A percentile compares a stretch with the other conserved stretches of the same genome.
Evolutionary conservation across 106 monocot species (phyloP).

Genomic region (Apostasia ramifera): DNA sequence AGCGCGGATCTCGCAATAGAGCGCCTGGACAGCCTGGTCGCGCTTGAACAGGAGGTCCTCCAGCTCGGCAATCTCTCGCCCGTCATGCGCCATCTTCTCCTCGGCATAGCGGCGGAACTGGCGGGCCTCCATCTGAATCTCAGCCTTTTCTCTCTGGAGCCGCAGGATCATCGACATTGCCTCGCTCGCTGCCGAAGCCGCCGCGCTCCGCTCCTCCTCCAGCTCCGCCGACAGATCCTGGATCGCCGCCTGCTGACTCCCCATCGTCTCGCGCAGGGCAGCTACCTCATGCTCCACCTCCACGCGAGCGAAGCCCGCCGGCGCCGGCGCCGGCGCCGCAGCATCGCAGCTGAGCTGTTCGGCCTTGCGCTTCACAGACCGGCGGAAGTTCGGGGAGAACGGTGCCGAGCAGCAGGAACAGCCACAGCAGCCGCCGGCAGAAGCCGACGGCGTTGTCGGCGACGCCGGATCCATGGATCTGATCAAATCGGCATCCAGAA

Average conservation of each 20-base stretch:
- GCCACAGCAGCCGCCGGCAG: neutral
- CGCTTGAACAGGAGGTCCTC: slow-evolving; percentile 28
- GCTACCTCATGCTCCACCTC: slow-evolving; percentile 18
- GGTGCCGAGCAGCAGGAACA: neutral
- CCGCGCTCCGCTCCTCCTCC: slow-evolving; percentile 26
- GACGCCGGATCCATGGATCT: slow-evolving; percentile 1
- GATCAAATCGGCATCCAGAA: neutral
- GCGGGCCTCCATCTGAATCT: slow-evolving; percentile 22
- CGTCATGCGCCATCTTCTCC: slow-evolving; percentile 26
- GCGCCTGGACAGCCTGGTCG: slow-evolving; percentile 17
- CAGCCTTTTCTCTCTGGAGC: slow-evolving; percentile 30
- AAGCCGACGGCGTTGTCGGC: neutral
- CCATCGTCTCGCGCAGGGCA: slow-evolving; percentile 16
- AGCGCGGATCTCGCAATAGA: slow-evolving; percentile 17
- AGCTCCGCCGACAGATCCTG: slow-evolving; percentile 21
- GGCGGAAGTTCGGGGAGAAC: slow-evolving; percentile 1
- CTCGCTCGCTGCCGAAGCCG: slow-evolving; percentile 23
- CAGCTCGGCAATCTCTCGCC: slow-evolving; percentile 14
- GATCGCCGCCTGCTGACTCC: slow-evolving; percentile 20
- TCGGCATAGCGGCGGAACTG: slow-evolving; percentile 26
- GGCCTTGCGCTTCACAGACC: slow-evolving; percentile 17
- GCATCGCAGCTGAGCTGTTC: neutral
- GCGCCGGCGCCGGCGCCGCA: slow-evolving; percentile 1
- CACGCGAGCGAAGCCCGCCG: slow-evolving; percentile 3
- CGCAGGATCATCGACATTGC: slow-evolving; percentile 35